A percentile compares a stretch with the other conserved stretches of the same genome.
Conservation (phyloP, 192 early-diverging fungal species). For the Umbelopsis ramanniana region DNA sequence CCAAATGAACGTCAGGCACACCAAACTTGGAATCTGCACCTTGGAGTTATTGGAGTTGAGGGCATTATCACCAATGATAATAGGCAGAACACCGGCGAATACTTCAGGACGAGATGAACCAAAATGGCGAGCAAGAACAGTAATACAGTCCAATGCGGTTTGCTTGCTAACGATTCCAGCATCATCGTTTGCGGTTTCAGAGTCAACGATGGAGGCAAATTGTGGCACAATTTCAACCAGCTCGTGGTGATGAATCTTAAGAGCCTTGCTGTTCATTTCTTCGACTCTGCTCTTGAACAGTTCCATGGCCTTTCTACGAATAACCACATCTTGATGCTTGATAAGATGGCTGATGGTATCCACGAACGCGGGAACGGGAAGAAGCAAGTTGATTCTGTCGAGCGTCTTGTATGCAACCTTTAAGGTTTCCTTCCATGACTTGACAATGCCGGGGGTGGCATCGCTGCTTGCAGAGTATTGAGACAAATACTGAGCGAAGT, state of each 20-base stretch:
- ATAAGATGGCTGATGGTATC: constrained; percentile 68
- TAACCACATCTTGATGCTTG: constrained; percentile 57
- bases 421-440: constrained; percentile 53
- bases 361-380: constrained; percentile 79
- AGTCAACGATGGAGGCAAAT: constrained; percentile 48
- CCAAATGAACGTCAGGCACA: constrained; percentile 61
- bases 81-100: constrained; percentile 62
- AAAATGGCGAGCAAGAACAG: constrained; percentile 71
- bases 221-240: constrained; percentile 57
- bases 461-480: constrained; percentile 35
- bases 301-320: constrained; percentile 76
- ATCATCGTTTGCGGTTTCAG: constrained; percentile 43
- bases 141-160: constrained; percentile 78
- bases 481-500: constrained; percentile 52
- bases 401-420: constrained; percentile 76
- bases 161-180: constrained; percentile 67
- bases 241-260: constrained; percentile 45
- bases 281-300: constrained; percentile 66
- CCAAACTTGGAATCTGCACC: constrained; percentile 57
- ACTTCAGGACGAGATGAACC: constrained; percentile 61
- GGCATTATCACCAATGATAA: constrained; percentile 53
- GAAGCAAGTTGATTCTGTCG: constrained; percentile 73
- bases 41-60: constrained; percentile 48
- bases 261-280: constrained; percentile 44
- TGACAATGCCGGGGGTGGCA: constrained; percentile 41